Evolutionary conservation across 257 asterid species (phyloP).

Genomic region (Pogostemon cablin): DNA sequence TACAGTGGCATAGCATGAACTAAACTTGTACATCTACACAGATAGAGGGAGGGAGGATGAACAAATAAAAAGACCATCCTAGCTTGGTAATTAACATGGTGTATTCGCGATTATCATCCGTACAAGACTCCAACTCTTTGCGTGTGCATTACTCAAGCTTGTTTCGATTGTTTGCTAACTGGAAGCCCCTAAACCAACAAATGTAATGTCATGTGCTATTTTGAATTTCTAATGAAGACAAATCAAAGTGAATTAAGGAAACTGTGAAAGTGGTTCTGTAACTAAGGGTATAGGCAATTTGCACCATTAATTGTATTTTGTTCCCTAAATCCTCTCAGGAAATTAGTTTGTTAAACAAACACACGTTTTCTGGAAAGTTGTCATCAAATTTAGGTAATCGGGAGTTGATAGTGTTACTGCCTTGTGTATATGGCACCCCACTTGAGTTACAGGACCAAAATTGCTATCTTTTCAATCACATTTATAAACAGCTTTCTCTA

Average conservation of each 20-base stretch:
- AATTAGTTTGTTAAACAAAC: neutral
- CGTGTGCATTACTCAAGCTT: neutral
- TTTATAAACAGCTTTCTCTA: neutral
- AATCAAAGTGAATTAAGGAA: neutral
- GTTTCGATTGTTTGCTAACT: conserved; percentile 35
- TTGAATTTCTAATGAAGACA: neutral
- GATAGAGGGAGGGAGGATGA: neutral
- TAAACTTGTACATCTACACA: conserved; percentile 12
- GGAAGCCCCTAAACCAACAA: conserved; percentile 43
- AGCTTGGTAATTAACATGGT: conserved; percentile 28
- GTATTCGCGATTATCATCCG: neutral
- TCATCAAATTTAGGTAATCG: neutral
- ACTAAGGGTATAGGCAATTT: neutral
- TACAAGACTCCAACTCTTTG: conserved; percentile 12
- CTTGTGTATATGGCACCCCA: neutral
- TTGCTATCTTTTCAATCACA: neutral
- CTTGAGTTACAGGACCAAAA: neutral
- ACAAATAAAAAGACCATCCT: neutral
- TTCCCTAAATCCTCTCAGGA: neutral
- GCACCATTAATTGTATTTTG: neutral
- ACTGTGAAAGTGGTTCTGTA: neutral
- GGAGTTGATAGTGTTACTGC: neutral
- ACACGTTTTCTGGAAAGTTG: neutral
- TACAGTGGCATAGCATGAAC: neutral
- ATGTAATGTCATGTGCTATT: neutral